phyloP scores from a whole-genome alignment of 2,329 filamentous ascomycete species.

The Pseudopyrenochaeta lycopersici region DNA sequence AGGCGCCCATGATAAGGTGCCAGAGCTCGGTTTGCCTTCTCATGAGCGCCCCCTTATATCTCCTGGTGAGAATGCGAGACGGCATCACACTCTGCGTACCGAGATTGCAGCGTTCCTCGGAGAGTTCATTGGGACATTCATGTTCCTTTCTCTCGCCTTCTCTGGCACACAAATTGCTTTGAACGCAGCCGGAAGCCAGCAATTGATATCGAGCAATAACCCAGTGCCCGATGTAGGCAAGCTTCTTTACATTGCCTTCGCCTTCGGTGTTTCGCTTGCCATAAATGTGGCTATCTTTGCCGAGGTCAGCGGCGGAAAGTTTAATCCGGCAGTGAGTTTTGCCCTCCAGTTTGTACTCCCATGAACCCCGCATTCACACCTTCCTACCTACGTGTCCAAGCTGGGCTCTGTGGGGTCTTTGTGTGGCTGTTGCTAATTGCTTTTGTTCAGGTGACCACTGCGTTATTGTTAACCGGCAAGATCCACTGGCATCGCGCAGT shows the following conservation, averaged over 20 bases:
- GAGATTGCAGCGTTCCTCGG: slow-evolving; percentile 45
- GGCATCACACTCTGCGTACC: slow-evolving; percentile 16
- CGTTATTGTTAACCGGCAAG: slow-evolving; percentile 28
- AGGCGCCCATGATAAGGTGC: slow-evolving; percentile 4
- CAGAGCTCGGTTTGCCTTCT: slow-evolving; percentile 12
- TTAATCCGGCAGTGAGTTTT: slow-evolving; percentile 41
- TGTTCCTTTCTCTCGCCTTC: slow-evolving; percentile 53
- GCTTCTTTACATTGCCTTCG: slow-evolving; percentile 48
- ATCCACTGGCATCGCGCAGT: slow-evolving; percentile 32
- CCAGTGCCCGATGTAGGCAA: slow-evolving; percentile 27
- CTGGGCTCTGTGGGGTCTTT: neutral
- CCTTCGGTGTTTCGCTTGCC: slow-evolving; percentile 44
- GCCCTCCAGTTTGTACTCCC: neutral
- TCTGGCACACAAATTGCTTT: slow-evolving; percentile 58
- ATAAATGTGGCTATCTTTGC: slow-evolving; percentile 50
- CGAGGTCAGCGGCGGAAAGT: slow-evolving; percentile 45
- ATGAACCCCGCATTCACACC: too few species aligned
- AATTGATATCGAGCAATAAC: slow-evolving; percentile 27
- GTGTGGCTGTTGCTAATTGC: slow-evolving; percentile 8
- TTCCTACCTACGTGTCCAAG: too few species aligned
- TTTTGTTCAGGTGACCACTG: slow-evolving; percentile 31
- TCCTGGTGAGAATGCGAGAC: slow-evolving; percentile 7
- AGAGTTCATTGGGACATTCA: slow-evolving; percentile 57
- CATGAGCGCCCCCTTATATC: slow-evolving; percentile 20
- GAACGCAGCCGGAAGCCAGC: slow-evolving; percentile 44